Percentiles rank a stretch among this genome's conserved stretches.
phyloP scores from a whole-genome alignment of 805 yeast species.

The Yarrowia deformans region DNA sequence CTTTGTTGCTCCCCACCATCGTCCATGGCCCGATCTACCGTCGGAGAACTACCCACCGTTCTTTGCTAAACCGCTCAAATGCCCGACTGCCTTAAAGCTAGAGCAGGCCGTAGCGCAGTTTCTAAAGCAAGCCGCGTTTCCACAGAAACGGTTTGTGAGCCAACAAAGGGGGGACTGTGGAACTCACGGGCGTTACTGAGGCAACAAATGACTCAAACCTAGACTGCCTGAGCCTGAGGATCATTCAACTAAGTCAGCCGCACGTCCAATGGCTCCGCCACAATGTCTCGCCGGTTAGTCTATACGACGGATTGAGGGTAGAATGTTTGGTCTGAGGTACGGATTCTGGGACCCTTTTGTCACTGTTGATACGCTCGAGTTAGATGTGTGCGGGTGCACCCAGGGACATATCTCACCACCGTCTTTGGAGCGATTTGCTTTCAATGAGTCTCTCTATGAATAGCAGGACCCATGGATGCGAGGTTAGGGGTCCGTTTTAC shows the following conservation, averaged over 20 bases:
- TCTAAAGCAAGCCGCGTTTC: constrained; percentile 7
- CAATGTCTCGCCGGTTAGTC: background rate
- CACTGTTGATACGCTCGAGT: too few relatives aligned
- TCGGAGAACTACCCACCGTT: background rate
- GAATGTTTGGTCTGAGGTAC: background rate
- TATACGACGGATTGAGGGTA: background rate
- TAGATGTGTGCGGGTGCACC: too few relatives aligned
- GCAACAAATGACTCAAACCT: constrained; percentile 34
- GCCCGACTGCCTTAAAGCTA: constrained; percentile 8
- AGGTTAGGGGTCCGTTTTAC: background rate
- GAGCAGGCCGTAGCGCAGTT: background rate
- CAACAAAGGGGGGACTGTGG: constrained; percentile 1
- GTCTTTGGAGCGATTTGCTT: background rate
- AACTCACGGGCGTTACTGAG: constrained; percentile 21
- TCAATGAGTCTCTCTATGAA: background rate
- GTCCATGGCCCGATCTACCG: background rate
- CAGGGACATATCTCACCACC: background rate
- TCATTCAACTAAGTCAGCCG: constrained; percentile 1
- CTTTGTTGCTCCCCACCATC: background rate
- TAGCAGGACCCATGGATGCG: background rate
- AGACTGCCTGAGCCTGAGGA: constrained; percentile 4
- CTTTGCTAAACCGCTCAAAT: constrained; percentile 16
- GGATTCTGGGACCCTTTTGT: too few relatives aligned
- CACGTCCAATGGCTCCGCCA: constrained; percentile 4
- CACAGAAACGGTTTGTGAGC: background rate